Evolutionary conservation across 176 grass and related monocot genomes (phyloP).

Genomic region (Areca catechu): DNA sequence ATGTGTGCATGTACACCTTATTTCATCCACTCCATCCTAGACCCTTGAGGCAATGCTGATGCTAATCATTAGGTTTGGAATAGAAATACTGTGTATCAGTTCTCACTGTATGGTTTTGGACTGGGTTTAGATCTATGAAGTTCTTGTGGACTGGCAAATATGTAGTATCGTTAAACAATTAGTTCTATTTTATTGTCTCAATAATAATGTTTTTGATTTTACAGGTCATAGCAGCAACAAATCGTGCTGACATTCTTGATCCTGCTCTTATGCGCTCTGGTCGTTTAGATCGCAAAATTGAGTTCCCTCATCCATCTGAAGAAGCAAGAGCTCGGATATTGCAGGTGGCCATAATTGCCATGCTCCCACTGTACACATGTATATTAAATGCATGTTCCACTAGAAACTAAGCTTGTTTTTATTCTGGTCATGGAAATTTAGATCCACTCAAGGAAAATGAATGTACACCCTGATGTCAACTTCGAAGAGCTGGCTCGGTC

Average conservation of each 20-base stretch:
- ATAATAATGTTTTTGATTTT: background rate
- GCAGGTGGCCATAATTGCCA: constrained; percentile 31
- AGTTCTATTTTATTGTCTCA: too few species aligned
- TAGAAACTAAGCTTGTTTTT: background rate
- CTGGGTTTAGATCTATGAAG: too few species aligned
- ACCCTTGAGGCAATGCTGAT: too few species aligned
- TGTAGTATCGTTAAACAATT: too few species aligned
- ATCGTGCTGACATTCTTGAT: constrained; percentile 84
- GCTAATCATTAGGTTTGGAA: too few species aligned
- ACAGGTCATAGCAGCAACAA: constrained; percentile 92
- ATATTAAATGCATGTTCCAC: too few species aligned
- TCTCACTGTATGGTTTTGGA: too few species aligned
- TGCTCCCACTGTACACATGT: too few species aligned
- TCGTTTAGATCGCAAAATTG: constrained; percentile 85
- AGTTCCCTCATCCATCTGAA: constrained; percentile 85
- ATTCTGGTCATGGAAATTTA: constrained; percentile 15
- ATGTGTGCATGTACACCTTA: too few species aligned
- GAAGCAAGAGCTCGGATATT: constrained; percentile 87
- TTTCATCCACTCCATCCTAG: too few species aligned
- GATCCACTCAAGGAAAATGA: constrained; percentile 97
- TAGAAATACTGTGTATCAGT: too few species aligned
- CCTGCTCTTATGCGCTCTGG: constrained; percentile 90
- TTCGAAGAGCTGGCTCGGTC: constrained; percentile 83
- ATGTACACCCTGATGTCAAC: constrained; percentile 82
- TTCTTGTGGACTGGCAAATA: too few species aligned